phyloP scores from a whole-genome alignment of 176 grass and related monocot species.

The Oryza officinalis region DNA sequence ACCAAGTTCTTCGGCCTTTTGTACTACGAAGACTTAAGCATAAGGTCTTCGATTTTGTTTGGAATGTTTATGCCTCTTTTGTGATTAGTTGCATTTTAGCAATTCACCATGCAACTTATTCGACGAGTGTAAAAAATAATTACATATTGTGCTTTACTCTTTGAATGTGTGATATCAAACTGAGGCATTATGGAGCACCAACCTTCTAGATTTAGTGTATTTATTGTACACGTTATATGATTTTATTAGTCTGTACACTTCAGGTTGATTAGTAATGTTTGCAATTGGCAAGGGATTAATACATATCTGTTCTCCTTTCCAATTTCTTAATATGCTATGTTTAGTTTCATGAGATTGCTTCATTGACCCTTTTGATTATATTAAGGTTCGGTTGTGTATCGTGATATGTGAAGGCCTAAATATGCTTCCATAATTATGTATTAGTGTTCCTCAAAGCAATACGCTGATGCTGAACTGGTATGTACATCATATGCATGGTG shows the following conservation, averaged over 20 bases:
- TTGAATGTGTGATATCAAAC: constrained; percentile 8
- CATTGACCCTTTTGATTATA: constrained; percentile 16
- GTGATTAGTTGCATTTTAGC: not conserved
- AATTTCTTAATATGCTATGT: not conserved
- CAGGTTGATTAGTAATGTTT: not conserved
- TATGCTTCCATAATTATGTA: constrained; percentile 22
- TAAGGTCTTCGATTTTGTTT: constrained; percentile 64
- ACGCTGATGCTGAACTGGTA: not conserved
- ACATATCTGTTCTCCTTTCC: constrained; percentile 6
- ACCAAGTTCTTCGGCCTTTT: constrained; percentile 99
- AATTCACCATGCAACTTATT: constrained; percentile 8
- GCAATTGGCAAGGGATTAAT: not conserved
- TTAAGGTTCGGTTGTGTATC: not conserved
- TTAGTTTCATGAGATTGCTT: not conserved
- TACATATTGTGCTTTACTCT: constrained; percentile 11
- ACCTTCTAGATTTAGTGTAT: not conserved
- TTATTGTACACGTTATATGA: not conserved
- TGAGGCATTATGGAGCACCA: not conserved
- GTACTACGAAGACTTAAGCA: constrained; percentile 98
- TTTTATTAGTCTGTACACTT: not conserved
- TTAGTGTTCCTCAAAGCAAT: not conserved
- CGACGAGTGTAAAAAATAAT: constrained; percentile 1
- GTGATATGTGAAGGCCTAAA: not conserved
- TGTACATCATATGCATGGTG: constrained; percentile 8
- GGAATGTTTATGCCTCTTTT: constrained; percentile 36